Percentiles rank a stretch among this genome's conserved stretches.
phyloP scores from a whole-genome alignment of 1,284 basidiomycete genomes.

The Puccinia coronata region DNA sequence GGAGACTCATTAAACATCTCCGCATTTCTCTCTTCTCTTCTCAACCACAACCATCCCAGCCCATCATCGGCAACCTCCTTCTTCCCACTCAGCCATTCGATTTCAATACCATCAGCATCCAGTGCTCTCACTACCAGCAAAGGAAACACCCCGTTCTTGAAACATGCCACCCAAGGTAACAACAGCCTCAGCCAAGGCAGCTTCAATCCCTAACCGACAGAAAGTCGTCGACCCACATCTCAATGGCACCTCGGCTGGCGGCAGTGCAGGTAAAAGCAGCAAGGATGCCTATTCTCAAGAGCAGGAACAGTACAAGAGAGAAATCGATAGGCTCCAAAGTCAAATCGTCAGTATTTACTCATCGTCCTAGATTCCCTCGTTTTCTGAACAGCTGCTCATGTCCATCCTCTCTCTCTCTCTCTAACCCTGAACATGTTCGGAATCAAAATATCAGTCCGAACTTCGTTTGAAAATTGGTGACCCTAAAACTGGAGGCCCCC shows the following conservation, averaged over 20 bases:
- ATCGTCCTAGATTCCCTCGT: background rate
- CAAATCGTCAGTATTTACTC: conserved; percentile 1
- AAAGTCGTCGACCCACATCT: background rate
- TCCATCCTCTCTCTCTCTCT: background rate
- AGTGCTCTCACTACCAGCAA: too few relatives aligned
- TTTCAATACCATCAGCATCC: too few relatives aligned
- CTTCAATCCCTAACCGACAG: conserved; percentile 19
- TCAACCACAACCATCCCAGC: too few relatives aligned
- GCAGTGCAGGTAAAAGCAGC: background rate
- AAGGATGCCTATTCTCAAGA: conserved; percentile 21
- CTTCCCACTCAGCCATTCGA: too few relatives aligned
- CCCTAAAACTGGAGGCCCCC: conserved; percentile 53
- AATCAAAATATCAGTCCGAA: conserved; percentile 8
- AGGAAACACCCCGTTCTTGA: background rate
- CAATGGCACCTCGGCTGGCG: background rate
- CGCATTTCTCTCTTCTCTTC: too few relatives aligned
- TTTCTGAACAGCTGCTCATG: background rate
- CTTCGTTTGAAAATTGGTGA: conserved; percentile 50
- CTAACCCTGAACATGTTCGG: background rate
- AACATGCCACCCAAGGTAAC: conserved; percentile 15
- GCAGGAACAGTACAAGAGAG: conserved; percentile 23
- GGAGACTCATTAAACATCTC: too few relatives aligned
- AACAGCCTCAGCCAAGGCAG: conserved; percentile 8
- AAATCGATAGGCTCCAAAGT: conserved; percentile 18
- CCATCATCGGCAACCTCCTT: too few relatives aligned